Evolutionary conservation across 2,329 filamentous ascomycete species (phyloP).

Genomic region (Metarhizium anisopliae): DNA sequence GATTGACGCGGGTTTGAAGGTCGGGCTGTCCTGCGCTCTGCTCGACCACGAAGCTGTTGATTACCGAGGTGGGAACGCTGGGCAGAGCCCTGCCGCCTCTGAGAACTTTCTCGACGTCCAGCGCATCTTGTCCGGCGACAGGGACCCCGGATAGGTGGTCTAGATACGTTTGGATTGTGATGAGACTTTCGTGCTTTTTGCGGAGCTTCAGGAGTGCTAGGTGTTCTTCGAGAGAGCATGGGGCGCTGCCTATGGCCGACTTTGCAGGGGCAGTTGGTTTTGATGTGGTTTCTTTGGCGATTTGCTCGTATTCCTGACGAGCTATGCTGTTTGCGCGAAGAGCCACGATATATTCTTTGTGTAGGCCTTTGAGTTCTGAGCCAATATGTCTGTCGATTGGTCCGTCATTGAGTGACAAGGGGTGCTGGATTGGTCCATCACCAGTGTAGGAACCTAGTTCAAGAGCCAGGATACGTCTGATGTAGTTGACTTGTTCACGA

Average conservation of each 20-base stretch:
- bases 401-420: slow-evolving; percentile 39
- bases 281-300: slow-evolving; percentile 19
- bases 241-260: slow-evolving; percentile 6
- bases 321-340: slow-evolving; percentile 44
- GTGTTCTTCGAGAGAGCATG: slow-evolving; percentile 36
- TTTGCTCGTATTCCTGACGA: slow-evolving; percentile 34
- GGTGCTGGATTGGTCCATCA: slow-evolving; percentile 31
- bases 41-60: slow-evolving; percentile 39
- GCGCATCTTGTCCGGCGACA: slow-evolving; percentile 38
- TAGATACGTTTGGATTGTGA: slow-evolving; percentile 41
- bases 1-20: slow-evolving; percentile 37
- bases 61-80: slow-evolving; percentile 40
- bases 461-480: slow-evolving; percentile 45
- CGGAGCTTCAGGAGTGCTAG: slow-evolving; percentile 41
- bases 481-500: slow-evolving; percentile 47
- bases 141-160: slow-evolving; percentile 42
- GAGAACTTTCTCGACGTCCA: slow-evolving; percentile 42
- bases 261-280: not conserved
- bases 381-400: slow-evolving; percentile 24
- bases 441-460: slow-evolving; percentile 41
- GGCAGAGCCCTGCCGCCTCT: slow-evolving; percentile 34
- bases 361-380: slow-evolving; percentile 34
- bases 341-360: slow-evolving; percentile 47
- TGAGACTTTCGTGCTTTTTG: slow-evolving; percentile 41
- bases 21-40: slow-evolving; percentile 28